A percentile compares a stretch with the other conserved stretches of the same genome.
Conservation (phyloP, 2,329 filamentous ascomycete genomes). For the Sporothrix euskadiensis region DNA sequence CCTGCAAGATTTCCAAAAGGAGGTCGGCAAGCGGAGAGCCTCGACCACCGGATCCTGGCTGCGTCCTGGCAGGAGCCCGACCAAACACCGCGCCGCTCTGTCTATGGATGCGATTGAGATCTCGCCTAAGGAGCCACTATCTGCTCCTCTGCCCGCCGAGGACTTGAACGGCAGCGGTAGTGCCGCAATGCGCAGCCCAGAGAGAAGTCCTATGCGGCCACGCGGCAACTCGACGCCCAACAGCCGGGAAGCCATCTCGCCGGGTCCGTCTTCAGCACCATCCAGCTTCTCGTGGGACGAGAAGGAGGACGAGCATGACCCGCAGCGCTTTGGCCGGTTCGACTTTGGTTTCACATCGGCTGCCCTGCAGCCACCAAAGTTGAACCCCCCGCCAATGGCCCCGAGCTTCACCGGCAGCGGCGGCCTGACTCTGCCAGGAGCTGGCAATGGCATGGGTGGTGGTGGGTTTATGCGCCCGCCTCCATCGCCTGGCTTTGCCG, state of each 20-base stretch:
- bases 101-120: constrained; percentile 60
- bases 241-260: constrained; percentile 51
- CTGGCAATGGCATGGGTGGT: constrained; percentile 35
- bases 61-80: constrained; percentile 55
- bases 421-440: constrained; percentile 6
- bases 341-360: constrained; percentile 37
- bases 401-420: neutral
- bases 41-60: constrained; percentile 50
- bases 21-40: constrained; percentile 55
- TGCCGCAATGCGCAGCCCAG: constrained; percentile 39
- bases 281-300: constrained; percentile 62
- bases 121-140: constrained; percentile 57
- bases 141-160: constrained; percentile 61
- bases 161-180: constrained; percentile 45
- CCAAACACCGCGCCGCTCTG: constrained; percentile 61
- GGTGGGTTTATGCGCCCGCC: constrained; percentile 32
- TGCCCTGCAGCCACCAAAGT: constrained; percentile 7
- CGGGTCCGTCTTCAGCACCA: constrained; percentile 67
- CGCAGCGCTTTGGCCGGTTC: constrained; percentile 45
- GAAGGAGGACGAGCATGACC: constrained; percentile 48
- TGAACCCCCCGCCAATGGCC: neutral
- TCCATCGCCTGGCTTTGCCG: constrained; percentile 49
- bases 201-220: constrained; percentile 49
- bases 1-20: constrained; percentile 75
- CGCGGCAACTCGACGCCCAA: constrained; percentile 57